Evolutionary conservation across 2,329 filamentous ascomycete species (phyloP), one percentile per base, ranked within the genome.

Genomic region (Colletotrichum graminicola): DNA sequence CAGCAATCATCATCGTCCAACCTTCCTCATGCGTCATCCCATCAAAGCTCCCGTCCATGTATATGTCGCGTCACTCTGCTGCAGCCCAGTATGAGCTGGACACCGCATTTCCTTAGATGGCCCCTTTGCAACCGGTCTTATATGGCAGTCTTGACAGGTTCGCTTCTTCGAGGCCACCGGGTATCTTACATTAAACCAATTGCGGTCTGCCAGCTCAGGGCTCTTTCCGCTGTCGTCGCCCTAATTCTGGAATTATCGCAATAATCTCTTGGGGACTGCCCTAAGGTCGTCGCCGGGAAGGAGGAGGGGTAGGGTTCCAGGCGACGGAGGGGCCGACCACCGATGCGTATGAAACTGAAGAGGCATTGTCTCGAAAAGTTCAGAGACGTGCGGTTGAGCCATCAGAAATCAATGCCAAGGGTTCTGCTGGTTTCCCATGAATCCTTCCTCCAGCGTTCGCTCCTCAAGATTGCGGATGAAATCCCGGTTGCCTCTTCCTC

Each of bases 391-490:
- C 52, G 51, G 21, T 52, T 21, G 18, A 45, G 62, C 51, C 45
- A 32, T 16, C 21, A 14, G 62, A 73, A 80, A 65, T 84, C 92
- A 97, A 81, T 96, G 93, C 85, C 91, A 91, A 62, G 86, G 84
- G 71, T 82, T 87, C 74, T 89, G 85, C 74, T 89, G 85, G 75
- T 85, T 86, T 52, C 87, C 88, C 89, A 94, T 93, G 78, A 94
- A 98, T 2, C 94, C 94, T 81, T 98, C 95, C 80, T 97, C 95
- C 67, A 98, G 84, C 2, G 95, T 98, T 45, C 96, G 90, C 82
- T 98, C 96, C 82, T 99, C 96, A 74, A 99, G 85, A 73, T 93
- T 98, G 66, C 96, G 91, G 76, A 99, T 97, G 79, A 99, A 98
- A 79, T 98, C 95, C 52, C 94, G 88, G 77, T 95, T 92, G 56